Conservation (phyloP, 2,329 filamentous ascomycete genomes). For the Pseudogymnoascus sp. region DNA sequence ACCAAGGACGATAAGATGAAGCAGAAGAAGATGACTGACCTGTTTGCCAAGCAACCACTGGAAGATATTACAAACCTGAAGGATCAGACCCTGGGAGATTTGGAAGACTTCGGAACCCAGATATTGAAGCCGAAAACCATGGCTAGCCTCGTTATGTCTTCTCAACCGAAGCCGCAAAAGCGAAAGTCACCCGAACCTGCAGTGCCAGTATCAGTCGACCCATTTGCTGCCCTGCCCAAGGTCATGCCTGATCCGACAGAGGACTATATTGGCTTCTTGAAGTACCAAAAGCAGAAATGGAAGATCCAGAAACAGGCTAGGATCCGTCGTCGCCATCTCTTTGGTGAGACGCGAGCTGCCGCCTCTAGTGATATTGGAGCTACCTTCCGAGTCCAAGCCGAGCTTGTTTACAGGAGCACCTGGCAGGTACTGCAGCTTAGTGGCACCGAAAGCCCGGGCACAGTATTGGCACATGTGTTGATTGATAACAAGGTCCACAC, state of each 20-base stretch:
- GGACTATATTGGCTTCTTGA: constrained; percentile 79
- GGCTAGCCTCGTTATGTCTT: constrained; percentile 36
- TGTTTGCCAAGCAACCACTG: constrained; percentile 68
- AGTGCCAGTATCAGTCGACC: constrained; percentile 56
- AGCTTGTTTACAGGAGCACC: constrained; percentile 79
- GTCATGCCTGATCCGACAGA: constrained; percentile 77
- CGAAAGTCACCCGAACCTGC: constrained; percentile 64
- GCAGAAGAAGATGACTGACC: constrained; percentile 95
- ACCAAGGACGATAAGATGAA: constrained; percentile 96
- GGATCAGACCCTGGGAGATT: constrained; percentile 50
- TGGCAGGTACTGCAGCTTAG: constrained; percentile 92
- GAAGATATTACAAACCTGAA: constrained; percentile 63
- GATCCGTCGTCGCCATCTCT: constrained; percentile 76
- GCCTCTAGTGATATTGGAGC: constrained; percentile 57
- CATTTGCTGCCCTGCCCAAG: constrained; percentile 72
- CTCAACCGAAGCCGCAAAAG: constrained; percentile 55
- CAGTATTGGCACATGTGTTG: constrained; percentile 80
- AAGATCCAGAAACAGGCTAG: constrained; percentile 92
- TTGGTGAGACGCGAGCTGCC: constrained; percentile 71
- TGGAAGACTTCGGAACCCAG: constrained; percentile 73
- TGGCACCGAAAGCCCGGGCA: constrained; percentile 72
- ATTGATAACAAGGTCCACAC: constrained; percentile 89
- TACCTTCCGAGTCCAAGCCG: constrained; percentile 83
- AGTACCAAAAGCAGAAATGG: constrained; percentile 98
- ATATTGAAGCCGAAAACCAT: constrained; percentile 58